phyloP scores from a whole-genome alignment of 2,329 filamentous ascomycete genomes.

The Monosporascus cannonballus region DNA sequence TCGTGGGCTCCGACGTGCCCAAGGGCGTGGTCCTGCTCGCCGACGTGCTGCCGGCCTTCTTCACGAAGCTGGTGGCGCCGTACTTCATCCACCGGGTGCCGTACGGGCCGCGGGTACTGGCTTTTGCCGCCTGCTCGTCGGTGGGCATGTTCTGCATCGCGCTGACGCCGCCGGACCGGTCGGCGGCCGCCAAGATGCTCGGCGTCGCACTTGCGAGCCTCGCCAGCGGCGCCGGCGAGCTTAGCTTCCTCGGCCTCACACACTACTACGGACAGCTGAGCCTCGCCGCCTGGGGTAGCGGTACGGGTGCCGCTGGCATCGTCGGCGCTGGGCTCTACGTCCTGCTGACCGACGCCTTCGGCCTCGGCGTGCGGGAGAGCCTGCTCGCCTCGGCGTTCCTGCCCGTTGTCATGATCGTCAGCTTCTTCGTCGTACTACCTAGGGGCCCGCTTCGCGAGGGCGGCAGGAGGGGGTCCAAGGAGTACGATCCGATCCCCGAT shows the following conservation, averaged over 20 bases:
- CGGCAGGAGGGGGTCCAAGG: slow-evolving; percentile 24
- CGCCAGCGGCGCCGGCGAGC: slow-evolving; percentile 79
- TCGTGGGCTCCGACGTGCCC: slow-evolving; percentile 79
- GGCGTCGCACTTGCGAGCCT: slow-evolving; percentile 83
- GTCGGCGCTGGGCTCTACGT: slow-evolving; percentile 86
- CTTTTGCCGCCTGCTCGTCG: slow-evolving; percentile 71
- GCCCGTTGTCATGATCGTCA: slow-evolving; percentile 74
- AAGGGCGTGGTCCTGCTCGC: slow-evolving; percentile 91
- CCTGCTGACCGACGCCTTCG: slow-evolving; percentile 72
- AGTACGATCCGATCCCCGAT: slow-evolving; percentile 49
- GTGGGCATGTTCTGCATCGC: slow-evolving; percentile 86
- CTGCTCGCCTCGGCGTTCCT: slow-evolving; percentile 73
- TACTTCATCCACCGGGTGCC: slow-evolving; percentile 90
- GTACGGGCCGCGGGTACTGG: slow-evolving; percentile 67
- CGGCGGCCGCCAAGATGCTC: slow-evolving; percentile 68
- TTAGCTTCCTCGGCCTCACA: slow-evolving; percentile 85
- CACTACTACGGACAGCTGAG: slow-evolving; percentile 89
- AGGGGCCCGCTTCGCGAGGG: slow-evolving; percentile 53
- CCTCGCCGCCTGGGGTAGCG: slow-evolving; percentile 86
- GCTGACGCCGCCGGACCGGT: slow-evolving; percentile 60
- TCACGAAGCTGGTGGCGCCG: slow-evolving; percentile 80
- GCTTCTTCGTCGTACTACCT: slow-evolving; percentile 80
- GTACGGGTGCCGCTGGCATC: slow-evolving; percentile 83
- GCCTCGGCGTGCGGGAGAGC: slow-evolving; percentile 66
- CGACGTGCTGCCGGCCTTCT: slow-evolving; percentile 84